Base-by-base conservation (phyloP, 768 basidiomycete genomes). In the Fibroporia radiculosa region DNA sequence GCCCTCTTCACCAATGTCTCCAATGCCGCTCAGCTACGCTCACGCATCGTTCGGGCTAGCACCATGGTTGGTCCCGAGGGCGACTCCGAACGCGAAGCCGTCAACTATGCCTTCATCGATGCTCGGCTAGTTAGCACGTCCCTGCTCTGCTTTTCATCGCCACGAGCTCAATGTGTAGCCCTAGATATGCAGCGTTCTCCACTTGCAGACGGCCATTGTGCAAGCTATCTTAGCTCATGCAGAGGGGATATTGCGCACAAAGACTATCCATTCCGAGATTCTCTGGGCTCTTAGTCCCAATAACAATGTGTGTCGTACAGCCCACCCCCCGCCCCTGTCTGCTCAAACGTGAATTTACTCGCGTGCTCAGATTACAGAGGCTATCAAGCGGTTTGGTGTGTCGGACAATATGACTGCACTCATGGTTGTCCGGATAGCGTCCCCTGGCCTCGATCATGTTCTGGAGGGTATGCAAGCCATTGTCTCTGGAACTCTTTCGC, bases 61-160 rank as follows among this genome's bases (percentile, higher is more conserved):
- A 73, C 71, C 8, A 64, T 77, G 33, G 60, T 68, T 14, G 85
- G 82, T 0, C 62, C 61, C 1, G 70, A 72, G 6, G 89, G 90
- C 16, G 78, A 87, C 22, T 55, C 52, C 12, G 84, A 88, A 55
- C 75, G 89, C 41, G 78, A 77, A 23, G 75, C 76, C n/a, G 75
- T 96, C 53, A 89, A 93, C 56, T 96, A 88, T 65, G 85, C 87
- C 0, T 97, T 97, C 63, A 70, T 98, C 57, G 85, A 97, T 60
- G 90, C 88, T 18, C 71, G 70, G 27, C 74, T 91, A 57, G 92
- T 95, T 50, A 49, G 85, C 62, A 14, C 22, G n/a, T 5, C 52
- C 23, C 7, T 10, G 64, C 40, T 18, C 27, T 40, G 5, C 4
- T 36, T 12, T 0, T 29, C 6, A 11, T 20, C 28, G 14, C 11